Evolutionary conservation across 331 rosid species (phyloP).

Genomic region (Saraca asoca): DNA sequence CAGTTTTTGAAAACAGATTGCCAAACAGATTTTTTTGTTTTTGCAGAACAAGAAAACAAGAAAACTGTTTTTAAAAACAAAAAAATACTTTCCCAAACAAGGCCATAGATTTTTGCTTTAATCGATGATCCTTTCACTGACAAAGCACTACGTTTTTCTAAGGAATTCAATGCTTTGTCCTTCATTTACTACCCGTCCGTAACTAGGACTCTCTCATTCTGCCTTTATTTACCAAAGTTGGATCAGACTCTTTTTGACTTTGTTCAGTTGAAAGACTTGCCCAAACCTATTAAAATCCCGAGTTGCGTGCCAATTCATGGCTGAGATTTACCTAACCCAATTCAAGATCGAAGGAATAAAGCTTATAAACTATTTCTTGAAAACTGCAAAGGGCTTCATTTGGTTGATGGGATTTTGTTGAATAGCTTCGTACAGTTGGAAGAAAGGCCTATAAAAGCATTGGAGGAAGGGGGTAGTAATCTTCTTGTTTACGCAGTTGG

Average conservation of each 20-base stretch:
- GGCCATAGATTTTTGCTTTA: no score
- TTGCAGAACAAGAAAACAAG: no score
- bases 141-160: background rate
- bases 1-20: no score
- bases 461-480: background rate
- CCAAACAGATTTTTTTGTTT: no score
- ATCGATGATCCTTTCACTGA: background rate
- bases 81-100: no score
- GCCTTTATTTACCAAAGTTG: background rate
- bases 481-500: slow-evolving; percentile 27
- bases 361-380: background rate
- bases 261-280: slow-evolving; percentile 11
- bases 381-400: background rate
- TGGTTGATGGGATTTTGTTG: background rate
- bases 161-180: background rate
- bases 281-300: slow-evolving; percentile 1
- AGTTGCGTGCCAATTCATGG: slow-evolving; percentile 28
- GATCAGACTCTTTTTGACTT: background rate
- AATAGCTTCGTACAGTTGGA: slow-evolving; percentile 23
- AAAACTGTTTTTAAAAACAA: no score
- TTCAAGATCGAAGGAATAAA: slow-evolving; percentile 5
- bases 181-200: background rate
- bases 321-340: background rate
- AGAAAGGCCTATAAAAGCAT: slow-evolving; percentile 6
- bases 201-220: background rate